Percentiles rank a stretch among this genome's conserved stretches.
These are phyloP conservation scores for Russula abietina DNA, from an alignment of 768 basidiomycete species.

Conservation along the genomic window DNA sequence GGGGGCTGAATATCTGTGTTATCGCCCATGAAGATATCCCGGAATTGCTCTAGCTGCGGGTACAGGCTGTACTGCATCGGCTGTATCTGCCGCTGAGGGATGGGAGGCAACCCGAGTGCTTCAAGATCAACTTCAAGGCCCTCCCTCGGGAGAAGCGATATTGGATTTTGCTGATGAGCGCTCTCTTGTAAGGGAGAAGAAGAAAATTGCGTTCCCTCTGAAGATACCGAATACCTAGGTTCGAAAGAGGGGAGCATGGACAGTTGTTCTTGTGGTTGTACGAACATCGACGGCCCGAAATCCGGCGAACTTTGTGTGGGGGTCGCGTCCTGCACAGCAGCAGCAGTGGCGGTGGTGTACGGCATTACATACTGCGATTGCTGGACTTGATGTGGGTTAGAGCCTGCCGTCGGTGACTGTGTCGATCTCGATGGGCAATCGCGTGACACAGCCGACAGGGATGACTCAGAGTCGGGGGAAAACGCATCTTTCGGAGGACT, in stretches of 20 bases:
- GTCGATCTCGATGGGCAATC: not conserved
- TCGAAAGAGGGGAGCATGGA: conserved; percentile 9
- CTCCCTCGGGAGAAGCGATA: not conserved
- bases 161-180: not conserved
- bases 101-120: not conserved
- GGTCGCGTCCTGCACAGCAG: not conserved
- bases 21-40: conserved; percentile 21
- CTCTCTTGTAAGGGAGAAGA: not conserved
- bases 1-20: not conserved
- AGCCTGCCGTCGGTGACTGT: not conserved
- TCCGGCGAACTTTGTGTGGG: not conserved
- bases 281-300: not conserved
- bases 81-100: conserved; percentile 9
- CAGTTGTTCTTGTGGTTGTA: conserved; percentile 2
- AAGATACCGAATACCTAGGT: not conserved
- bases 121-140: conserved; percentile 15
- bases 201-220: not conserved
- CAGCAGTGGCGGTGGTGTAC: not conserved
- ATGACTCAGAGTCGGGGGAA: conserved; percentile 15
- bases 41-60: conserved; percentile 17
- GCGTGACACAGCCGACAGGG: conserved; percentile 1
- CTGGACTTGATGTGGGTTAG: not conserved
- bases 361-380: conserved; percentile 11
- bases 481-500: conserved; percentile 10
- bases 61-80: conserved; percentile 16